Evolutionary conservation across 495 filamentous ascomycete genomes (phyloP).

Genomic region (Daldinia concentrica): DNA sequence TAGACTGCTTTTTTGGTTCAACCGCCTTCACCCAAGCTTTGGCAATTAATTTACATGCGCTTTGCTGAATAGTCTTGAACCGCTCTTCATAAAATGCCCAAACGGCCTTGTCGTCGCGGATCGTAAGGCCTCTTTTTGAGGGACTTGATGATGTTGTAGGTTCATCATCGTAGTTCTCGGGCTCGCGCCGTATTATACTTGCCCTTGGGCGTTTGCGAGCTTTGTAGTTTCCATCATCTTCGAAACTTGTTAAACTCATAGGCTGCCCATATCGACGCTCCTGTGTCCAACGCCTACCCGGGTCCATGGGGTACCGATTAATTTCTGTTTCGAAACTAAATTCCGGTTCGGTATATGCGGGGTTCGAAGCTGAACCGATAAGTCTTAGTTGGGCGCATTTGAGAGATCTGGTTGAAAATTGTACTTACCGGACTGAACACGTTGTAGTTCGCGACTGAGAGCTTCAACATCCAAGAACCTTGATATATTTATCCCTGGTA

Average conservation of each 20-base stretch:
- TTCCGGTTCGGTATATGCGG: slow-evolving; percentile 33
- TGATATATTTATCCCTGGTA: slow-evolving; percentile 38
- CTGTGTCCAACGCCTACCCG: slow-evolving; percentile 23
- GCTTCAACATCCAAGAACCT: slow-evolving; percentile 49
- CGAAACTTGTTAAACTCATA: slow-evolving; percentile 28
- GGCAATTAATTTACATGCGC: slow-evolving; percentile 74
- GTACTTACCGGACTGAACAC: slow-evolving; percentile 33
- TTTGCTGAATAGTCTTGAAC: slow-evolving; percentile 76
- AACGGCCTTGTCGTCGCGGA: slow-evolving; percentile 66
- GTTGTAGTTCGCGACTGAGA: slow-evolving; percentile 32
- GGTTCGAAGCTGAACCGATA: slow-evolving; percentile 18
- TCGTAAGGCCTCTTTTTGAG: slow-evolving; percentile 55
- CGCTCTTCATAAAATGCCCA: slow-evolving; percentile 70
- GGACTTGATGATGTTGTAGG: slow-evolving; percentile 30
- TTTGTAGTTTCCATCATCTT: slow-evolving; percentile 43
- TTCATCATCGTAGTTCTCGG: slow-evolving; percentile 42
- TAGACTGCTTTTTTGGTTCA: slow-evolving; percentile 86
- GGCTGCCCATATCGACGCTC: slow-evolving; percentile 23
- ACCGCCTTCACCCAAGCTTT: slow-evolving; percentile 86
- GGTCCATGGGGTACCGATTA: slow-evolving; percentile 16
- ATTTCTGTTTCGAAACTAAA: slow-evolving; percentile 29
- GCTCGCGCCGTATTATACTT: slow-evolving; percentile 38
- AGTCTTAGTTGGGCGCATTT: slow-evolving; percentile 16
- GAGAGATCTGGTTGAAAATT: background rate
- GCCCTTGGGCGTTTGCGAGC: slow-evolving; percentile 51